Percentiles rank a stretch among this genome's conserved stretches.
Conservation (phyloP, 2,329 filamentous ascomycete genomes). For the Lizonia empirigonia region DNA sequence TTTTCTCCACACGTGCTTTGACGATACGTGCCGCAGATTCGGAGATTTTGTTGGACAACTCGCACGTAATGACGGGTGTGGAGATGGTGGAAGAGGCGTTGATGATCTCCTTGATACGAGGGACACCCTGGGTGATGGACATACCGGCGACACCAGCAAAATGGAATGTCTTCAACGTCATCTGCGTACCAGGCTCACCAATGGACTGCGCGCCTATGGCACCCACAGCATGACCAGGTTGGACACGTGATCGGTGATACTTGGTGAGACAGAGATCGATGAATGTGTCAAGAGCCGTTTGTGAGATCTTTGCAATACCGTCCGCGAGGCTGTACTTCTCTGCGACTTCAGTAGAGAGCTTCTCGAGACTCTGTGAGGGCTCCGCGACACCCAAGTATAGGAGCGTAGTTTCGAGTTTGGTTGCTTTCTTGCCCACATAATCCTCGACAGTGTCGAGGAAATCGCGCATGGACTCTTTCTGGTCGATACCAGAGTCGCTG, state of each 20-base stretch:
- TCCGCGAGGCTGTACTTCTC: slow-evolving; percentile 55
- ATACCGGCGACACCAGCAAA: slow-evolving; percentile 99
- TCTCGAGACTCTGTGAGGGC: slow-evolving; percentile 15
- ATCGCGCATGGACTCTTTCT: slow-evolving; percentile 74
- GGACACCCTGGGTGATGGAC: slow-evolving; percentile 99
- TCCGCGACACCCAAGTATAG: slow-evolving; percentile 33
- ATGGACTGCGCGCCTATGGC: slow-evolving; percentile 97
- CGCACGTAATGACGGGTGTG: slow-evolving; percentile 90
- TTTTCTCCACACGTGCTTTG: slow-evolving; percentile 94
- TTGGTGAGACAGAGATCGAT: slow-evolving; percentile 84
- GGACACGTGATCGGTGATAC: slow-evolving; percentile 87
- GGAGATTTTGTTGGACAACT: slow-evolving; percentile 74
- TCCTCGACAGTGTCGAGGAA: slow-evolving; percentile 80
- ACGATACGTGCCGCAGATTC: slow-evolving; percentile 86
- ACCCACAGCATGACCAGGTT: slow-evolving; percentile 94
- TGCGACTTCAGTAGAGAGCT: slow-evolving; percentile 37
- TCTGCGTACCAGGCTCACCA: slow-evolving; percentile 96
- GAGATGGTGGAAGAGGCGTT: slow-evolving; percentile 94
- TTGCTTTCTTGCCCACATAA: slow-evolving; percentile 69
- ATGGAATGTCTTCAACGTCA: slow-evolving; percentile 99
- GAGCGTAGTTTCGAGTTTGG: slow-evolving; percentile 61
- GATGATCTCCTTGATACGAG: slow-evolving; percentile 99
- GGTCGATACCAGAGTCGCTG: slow-evolving; percentile 63
- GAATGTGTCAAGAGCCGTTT: slow-evolving; percentile 74
- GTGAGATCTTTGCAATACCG: slow-evolving; percentile 82